Evolutionary conservation across 495 filamentous ascomycete genomes (phyloP).

Genomic region (Oleoguttula mirabilis): DNA sequence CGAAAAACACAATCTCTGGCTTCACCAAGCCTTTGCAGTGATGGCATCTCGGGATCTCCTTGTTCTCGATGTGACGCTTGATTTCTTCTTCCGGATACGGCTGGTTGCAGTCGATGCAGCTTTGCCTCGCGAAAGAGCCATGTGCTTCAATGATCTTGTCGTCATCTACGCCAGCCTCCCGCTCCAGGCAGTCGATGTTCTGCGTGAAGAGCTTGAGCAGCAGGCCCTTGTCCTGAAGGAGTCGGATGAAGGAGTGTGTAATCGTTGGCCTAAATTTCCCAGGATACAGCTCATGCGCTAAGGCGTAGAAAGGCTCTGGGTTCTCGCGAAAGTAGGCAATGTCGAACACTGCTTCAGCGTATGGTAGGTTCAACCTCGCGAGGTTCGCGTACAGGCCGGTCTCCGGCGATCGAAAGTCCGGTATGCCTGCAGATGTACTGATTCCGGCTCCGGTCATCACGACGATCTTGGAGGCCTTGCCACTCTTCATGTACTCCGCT

Average conservation of each 20-base stretch:
- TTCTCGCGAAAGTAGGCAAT: conserved; percentile 75
- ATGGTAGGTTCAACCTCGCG: conserved; percentile 66
- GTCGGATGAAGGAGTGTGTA: conserved; percentile 64
- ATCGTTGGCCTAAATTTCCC: conserved; percentile 82
- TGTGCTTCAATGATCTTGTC: conserved; percentile 86
- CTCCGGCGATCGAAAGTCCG: conserved; percentile 64
- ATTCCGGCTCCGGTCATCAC: conserved; percentile 44
- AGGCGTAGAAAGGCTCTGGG: conserved; percentile 79
- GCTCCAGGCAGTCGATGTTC: conserved; percentile 93
- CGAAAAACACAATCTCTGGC: conserved; percentile 95
- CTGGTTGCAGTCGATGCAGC: conserved; percentile 76
- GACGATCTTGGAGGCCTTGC: conserved; percentile 55
- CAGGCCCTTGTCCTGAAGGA: conserved; percentile 62
- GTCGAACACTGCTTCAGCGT: conserved; percentile 72
- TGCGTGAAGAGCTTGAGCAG: conserved; percentile 86
- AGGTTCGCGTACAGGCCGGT: conserved; percentile 78
- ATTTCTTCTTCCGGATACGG: conserved; percentile 61
- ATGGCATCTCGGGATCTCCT: conserved; percentile 56
- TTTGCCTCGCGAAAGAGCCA: conserved; percentile 80
- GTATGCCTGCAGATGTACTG: conserved; percentile 37
- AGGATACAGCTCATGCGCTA: conserved; percentile 84
- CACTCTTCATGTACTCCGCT: conserved; percentile 62
- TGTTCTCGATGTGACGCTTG: conserved; percentile 48
- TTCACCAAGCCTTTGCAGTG: conserved; percentile 77
- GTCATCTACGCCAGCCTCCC: conserved; percentile 68